These are phyloP conservation scores for Globisporangium splendens DNA, from an alignment of 352 stramenopile genomes.

Conservation along the genomic window DNA sequence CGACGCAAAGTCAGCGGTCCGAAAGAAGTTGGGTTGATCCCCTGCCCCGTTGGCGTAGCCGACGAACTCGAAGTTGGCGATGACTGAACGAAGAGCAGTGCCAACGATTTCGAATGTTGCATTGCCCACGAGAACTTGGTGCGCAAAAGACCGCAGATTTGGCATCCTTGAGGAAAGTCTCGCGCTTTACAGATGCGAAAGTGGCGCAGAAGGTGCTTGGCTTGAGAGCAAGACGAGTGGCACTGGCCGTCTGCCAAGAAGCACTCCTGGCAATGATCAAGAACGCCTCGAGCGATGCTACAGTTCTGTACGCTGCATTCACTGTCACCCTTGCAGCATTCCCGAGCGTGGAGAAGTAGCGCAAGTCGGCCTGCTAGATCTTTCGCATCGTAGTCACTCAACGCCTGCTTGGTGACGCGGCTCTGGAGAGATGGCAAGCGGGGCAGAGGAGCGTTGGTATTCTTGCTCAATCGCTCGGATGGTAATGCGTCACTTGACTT, in stretches of 20 bases:
- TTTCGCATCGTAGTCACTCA: constrained; percentile 12
- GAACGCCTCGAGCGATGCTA: constrained; percentile 40
- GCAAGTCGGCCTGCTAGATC: constrained; percentile 37
- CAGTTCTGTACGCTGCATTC: constrained; percentile 34
- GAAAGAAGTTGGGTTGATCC: neutral
- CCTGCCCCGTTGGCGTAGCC: neutral
- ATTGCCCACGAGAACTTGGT: constrained; percentile 35
- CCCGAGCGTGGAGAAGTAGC: constrained; percentile 41
- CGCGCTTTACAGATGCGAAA: constrained; percentile 37
- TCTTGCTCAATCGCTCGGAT: neutral
- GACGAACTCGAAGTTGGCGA: neutral
- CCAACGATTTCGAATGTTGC: constrained; percentile 30
- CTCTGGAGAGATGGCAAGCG: constrained; percentile 15
- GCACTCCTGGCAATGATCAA: constrained; percentile 55
- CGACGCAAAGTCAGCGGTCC: constrained; percentile 11
- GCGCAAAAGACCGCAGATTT: constrained; percentile 25
- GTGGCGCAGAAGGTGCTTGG: constrained; percentile 46
- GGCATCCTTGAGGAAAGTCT: constrained; percentile 20
- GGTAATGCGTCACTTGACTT: neutral
- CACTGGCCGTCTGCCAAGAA: constrained; percentile 33
- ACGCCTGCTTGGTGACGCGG: constrained; percentile 4
- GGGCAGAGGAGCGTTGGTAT: neutral
- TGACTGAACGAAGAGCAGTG: constrained; percentile 23
- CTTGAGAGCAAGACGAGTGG: constrained; percentile 41
- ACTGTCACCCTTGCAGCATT: constrained; percentile 29